Evolutionary conservation across 306 rosid genomes (phyloP), one percentile per base, ranked within the genome.

Genomic region (Castanea mollissima): DNA sequence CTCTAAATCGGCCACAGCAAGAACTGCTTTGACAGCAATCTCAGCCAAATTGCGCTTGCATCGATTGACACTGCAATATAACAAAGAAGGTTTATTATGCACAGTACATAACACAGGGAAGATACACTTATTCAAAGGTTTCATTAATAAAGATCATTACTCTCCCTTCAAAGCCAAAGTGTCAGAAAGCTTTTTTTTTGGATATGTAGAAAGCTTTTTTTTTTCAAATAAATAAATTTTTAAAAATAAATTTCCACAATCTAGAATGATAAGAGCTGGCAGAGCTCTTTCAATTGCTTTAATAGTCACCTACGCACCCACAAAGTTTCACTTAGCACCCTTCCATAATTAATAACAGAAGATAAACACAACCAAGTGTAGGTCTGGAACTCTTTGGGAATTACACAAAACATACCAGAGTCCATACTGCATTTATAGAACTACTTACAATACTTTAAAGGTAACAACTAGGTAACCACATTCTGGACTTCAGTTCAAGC

Each of bases 21-120:
- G 85, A 84, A 96, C 98, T 31, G 98, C 98, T 41, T 88, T 96
- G 32, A 93, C 99, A 77, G 98, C 93, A 85, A 96, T 93, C 88
- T 96, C 99, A 76, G 99, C 99, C 86, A 96, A 85, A 79, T 79
- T 82, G 23, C 98, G 97, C 87, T 96, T 96, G 78, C 99, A 96
- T 25, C 99, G 93, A 69, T 91, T 93, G 82, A 96, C 99, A 67
- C 99, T 96, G 86, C 88, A 89, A 63, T 54, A 90, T 41, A 6
- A 83, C 67, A 55, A 73, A 56, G 35, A 65, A 12, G 12, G 27
- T 55, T 46, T 81, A 21, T 67, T 16, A 55, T 41, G 46, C 79
- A 83, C 49, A 27, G 21, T 21, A 74, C 7, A 34, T 32, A 34
- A 46, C 23, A 51, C 3, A 27, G 27, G 5, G 2, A 67, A 27